Evolutionary conservation across 768 basidiomycete genomes (phyloP).

Genomic region (Suillus cothurnatus): DNA sequence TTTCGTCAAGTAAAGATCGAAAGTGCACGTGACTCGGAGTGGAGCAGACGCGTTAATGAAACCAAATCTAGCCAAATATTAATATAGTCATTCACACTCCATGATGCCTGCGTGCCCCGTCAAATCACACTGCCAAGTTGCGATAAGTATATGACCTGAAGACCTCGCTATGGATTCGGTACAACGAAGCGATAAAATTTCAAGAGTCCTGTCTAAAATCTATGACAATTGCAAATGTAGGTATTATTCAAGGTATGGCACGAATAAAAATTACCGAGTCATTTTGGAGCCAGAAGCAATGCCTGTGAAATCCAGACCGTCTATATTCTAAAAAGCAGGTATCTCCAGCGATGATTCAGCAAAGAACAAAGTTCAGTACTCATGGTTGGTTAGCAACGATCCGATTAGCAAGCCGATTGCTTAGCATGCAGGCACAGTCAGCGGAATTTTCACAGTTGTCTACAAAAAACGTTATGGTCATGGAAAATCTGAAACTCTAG

Average conservation of each 20-base stretch:
- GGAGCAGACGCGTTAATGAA: not conserved
- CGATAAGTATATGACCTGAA: not conserved
- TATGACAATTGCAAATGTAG: not conserved
- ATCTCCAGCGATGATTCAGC: not conserved
- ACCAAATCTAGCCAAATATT: not conserved
- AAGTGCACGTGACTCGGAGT: not conserved
- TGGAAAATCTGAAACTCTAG: constrained; percentile 1
- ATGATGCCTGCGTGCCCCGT: not conserved
- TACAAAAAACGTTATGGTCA: constrained; percentile 28
- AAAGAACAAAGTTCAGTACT: not conserved
- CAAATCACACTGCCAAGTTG: not conserved
- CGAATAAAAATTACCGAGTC: not conserved
- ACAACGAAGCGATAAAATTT: not conserved
- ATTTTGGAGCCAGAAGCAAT: not conserved
- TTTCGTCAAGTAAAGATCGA: not conserved
- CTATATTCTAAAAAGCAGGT: not conserved
- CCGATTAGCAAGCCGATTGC: constrained; percentile 5
- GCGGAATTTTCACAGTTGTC: constrained; percentile 81
- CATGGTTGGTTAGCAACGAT: no score
- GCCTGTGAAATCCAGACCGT: not conserved
- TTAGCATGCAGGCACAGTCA: constrained; percentile 83
- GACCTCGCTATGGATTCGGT: not conserved
- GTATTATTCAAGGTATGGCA: not conserved
- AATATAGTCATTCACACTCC: no score
- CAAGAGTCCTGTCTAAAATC: not conserved